phyloP scores from a whole-genome alignment of 2,329 filamentous ascomycete genomes.

The Cladosporium velox region DNA sequence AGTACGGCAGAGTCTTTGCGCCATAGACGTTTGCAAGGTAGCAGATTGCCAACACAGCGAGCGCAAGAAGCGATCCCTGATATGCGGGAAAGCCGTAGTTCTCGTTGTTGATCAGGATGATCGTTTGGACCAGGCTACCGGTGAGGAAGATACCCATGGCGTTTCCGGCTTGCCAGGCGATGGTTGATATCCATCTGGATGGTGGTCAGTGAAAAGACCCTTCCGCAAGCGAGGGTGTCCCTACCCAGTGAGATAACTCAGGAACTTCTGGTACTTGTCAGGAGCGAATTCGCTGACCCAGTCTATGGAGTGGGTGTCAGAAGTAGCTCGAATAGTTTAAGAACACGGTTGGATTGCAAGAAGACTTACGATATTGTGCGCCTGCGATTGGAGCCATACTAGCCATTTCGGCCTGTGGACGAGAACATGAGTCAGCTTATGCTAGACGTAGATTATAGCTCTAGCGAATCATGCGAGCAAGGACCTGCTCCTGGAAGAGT shows the following conservation, averaged over 20 bases:
- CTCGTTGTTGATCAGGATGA: slow-evolving; percentile 43
- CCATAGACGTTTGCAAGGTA: slow-evolving; percentile 37
- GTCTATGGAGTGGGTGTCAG: not conserved
- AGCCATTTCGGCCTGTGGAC: slow-evolving; percentile 3
- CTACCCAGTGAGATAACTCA: slow-evolving; percentile 22
- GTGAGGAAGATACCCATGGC: slow-evolving; percentile 28
- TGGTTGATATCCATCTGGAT: slow-evolving; percentile 28
- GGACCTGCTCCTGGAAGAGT: not conserved
- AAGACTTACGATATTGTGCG: slow-evolving; percentile 29
- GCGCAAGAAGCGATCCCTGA: slow-evolving; percentile 50
- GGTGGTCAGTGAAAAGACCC: too few species aligned
- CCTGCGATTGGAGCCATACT: slow-evolving; percentile 33
- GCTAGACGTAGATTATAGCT: not conserved
- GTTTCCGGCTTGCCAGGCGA: slow-evolving; percentile 30
- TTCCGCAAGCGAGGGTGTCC: too few species aligned
- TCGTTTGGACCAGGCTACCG: slow-evolving; percentile 26
- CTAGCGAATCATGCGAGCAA: not conserved
- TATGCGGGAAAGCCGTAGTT: slow-evolving; percentile 47
- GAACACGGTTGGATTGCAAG: not conserved
- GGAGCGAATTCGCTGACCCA: slow-evolving; percentile 6
- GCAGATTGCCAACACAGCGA: slow-evolving; percentile 39
- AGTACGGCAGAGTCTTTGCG: not conserved
- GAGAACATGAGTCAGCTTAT: not conserved
- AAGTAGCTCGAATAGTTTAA: not conserved
- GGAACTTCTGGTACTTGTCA: not conserved